Conservation (phyloP, 805 yeast species). For the Suhomyces prunicola region DNA sequence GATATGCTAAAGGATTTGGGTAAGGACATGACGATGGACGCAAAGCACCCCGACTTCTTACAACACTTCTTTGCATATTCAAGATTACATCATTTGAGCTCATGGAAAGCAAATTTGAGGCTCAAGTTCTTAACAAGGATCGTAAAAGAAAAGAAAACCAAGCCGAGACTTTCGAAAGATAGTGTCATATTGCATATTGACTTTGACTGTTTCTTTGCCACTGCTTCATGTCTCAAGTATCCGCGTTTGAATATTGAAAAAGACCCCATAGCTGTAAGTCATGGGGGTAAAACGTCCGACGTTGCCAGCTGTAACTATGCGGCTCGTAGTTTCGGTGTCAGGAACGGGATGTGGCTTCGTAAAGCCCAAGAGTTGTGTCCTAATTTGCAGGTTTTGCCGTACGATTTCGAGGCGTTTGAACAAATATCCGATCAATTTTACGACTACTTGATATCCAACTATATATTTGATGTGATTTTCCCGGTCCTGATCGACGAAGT, state of each 20-base stretch:
- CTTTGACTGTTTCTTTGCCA: conserved; percentile 91
- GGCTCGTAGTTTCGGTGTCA: conserved; percentile 75
- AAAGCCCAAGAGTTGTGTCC: conserved; percentile 68
- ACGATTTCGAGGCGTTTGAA: conserved; percentile 75
- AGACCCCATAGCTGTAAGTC: conserved; percentile 61
- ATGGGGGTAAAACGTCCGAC: conserved; percentile 64
- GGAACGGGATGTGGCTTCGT: conserved; percentile 88
- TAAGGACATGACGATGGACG: conserved; percentile 39
- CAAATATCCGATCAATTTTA: conserved; percentile 62
- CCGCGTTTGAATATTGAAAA: conserved; percentile 51
- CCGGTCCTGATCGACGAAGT: conserved; percentile 96
- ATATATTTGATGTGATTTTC: conserved; percentile 48
- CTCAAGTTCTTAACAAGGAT: conserved; percentile 55
- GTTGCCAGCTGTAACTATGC: conserved; percentile 89
- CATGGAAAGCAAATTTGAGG: conserved; percentile 78
- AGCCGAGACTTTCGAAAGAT: not conserved
- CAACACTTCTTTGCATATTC: conserved; percentile 73
- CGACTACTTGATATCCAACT: conserved; percentile 45
- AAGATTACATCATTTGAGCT: conserved; percentile 81
- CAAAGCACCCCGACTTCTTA: conserved; percentile 76
- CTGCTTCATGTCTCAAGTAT: conserved; percentile 64
- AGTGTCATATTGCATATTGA: conserved; percentile 72
- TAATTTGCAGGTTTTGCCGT: conserved; percentile 56
- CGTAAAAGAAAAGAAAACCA: conserved; percentile 18
- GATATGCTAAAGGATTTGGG: not conserved